A percentile compares a stretch with the other conserved stretches of the same genome.
These are phyloP conservation scores for Trametes versicolor DNA, from an alignment of 1,284 basidiomycete genomes.

Conservation along the genomic window DNA sequence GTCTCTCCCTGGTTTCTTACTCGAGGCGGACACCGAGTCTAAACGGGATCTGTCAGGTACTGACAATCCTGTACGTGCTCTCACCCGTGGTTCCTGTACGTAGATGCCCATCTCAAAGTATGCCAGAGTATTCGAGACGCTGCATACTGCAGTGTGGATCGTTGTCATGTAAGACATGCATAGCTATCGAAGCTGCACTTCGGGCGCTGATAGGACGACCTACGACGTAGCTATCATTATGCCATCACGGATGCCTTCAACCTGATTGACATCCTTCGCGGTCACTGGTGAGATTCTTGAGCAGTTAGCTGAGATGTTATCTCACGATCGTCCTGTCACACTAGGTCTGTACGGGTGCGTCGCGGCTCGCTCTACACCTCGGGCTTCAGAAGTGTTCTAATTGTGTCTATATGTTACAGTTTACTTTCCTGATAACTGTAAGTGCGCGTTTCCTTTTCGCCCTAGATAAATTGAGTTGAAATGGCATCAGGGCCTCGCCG, in stretches of 20 bases:
- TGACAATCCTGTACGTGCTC: not conserved
- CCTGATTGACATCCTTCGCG: not conserved
- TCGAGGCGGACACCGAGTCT: not conserved
- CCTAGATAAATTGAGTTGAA: too few species aligned
- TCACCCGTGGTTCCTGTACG: not conserved
- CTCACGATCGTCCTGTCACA: not conserved
- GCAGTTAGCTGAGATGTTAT: not conserved
- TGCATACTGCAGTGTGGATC: constrained; percentile 16
- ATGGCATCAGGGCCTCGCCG: not conserved
- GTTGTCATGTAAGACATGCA: constrained; percentile 17
- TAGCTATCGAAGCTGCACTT: not conserved
- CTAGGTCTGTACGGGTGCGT: constrained; percentile 10
- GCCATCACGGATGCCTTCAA: constrained; percentile 15
- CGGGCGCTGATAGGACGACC: not conserved
- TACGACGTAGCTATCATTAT: constrained; percentile 13
- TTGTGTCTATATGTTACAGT: not conserved
- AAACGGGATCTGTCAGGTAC: not conserved
- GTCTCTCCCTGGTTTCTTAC: not conserved
- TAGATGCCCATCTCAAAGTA: not conserved
- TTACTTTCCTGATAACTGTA: constrained; percentile 11
- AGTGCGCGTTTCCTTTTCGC: too few species aligned
- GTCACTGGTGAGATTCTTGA: constrained; percentile 10
- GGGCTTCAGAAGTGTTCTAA: not conserved
- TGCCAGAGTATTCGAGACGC: constrained; percentile 10
- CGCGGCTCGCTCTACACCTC: not conserved